phyloP scores from a whole-genome alignment of 805 yeast genomes.

The Wickerhamiella azymoides region DNA sequence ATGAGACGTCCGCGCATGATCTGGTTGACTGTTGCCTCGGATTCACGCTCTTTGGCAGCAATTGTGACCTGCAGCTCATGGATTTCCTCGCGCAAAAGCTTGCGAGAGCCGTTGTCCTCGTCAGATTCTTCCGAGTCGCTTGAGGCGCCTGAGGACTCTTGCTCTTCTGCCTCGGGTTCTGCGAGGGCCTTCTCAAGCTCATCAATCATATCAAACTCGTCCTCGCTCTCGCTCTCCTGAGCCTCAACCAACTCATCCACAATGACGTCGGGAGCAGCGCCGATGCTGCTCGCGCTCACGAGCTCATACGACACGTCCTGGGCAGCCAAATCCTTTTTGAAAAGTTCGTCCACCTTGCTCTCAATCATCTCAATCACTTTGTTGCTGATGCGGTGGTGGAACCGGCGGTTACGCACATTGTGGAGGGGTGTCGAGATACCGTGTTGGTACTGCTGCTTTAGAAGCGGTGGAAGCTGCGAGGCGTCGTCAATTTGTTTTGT shows the following conservation, averaged over 20 bases:
- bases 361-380: conserved; percentile 68
- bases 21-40: conserved; percentile 61
- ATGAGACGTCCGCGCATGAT: conserved; percentile 76
- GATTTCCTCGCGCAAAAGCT: conserved; percentile 72
- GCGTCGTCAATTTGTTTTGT: conserved; percentile 41
- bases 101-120: conserved; percentile 30
- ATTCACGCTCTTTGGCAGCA: conserved; percentile 56
- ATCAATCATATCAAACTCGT: conserved; percentile 19
- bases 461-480: conserved; percentile 25
- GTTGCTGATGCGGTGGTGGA: conserved; percentile 55
- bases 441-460: conserved; percentile 35
- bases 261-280: conserved; percentile 21
- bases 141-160: conserved; percentile 22
- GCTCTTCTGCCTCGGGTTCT: conserved; percentile 39
- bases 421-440: conserved; percentile 76
- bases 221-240: conserved; percentile 25
- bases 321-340: conserved; percentile 68
- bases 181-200: conserved; percentile 29
- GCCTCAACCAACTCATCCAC: conserved; percentile 22
- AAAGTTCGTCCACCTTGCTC: conserved; percentile 58
- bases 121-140: conserved; percentile 40
- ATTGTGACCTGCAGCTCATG: conserved; percentile 68
- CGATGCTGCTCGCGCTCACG: conserved; percentile 32
- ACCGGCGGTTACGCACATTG: conserved; percentile 53
- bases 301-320: conserved; percentile 68